These are phyloP conservation scores for Plantago coronopus DNA, from an alignment of 305 asterid species.

Conservation along the genomic window DNA sequence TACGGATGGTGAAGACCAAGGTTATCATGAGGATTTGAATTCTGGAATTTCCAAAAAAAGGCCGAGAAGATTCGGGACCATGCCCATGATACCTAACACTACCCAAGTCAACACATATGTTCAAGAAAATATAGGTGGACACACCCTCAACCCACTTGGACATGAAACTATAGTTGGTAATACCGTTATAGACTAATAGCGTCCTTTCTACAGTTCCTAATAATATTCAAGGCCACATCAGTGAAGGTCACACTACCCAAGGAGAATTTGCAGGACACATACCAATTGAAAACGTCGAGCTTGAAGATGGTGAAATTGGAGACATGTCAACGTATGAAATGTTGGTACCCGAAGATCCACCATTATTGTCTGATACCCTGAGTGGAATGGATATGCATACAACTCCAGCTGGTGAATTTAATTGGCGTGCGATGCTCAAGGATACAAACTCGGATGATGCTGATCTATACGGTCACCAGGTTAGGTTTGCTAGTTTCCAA, in stretches of 20 bases:
- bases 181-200: not conserved
- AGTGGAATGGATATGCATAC: not conserved
- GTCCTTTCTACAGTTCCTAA: too few relatives aligned
- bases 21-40: not conserved
- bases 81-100: constrained; percentile 1
- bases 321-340: not conserved
- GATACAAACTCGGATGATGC: not conserved
- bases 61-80: constrained; percentile 16
- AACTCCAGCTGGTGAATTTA: not conserved
- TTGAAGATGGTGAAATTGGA: not conserved
- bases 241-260: too few relatives aligned
- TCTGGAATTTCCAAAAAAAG: not conserved
- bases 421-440: too few relatives aligned
- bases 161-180: not conserved
- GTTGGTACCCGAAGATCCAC: not conserved
- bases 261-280: not conserved
- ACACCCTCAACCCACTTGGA: too few relatives aligned
- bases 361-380: not conserved
- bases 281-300: not conserved
- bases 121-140: too few relatives aligned
- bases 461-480: not conserved
- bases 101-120: not conserved
- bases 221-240: too few relatives aligned
- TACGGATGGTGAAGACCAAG: constrained; percentile 19
- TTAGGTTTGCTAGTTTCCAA: too few relatives aligned